Conservation (phyloP, 768 basidiomycete species). For the Peribolospora kevripleyi region DNA sequence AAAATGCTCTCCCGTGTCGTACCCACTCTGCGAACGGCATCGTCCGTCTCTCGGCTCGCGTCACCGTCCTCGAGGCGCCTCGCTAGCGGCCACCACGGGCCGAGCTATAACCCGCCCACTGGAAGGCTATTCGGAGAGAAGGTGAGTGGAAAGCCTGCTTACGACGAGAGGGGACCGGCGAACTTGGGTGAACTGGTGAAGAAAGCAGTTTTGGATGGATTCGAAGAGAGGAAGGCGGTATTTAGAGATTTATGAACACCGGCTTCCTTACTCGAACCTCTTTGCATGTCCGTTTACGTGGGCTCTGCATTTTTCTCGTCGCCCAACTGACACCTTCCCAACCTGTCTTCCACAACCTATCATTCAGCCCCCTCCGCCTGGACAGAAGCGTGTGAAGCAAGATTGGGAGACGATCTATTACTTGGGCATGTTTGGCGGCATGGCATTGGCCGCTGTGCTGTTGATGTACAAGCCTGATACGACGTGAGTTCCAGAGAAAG, state of each 20-base stretch:
- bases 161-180: not conserved
- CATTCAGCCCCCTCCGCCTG: conserved; percentile 3
- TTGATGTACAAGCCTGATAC: conserved; percentile 23
- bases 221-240: not conserved
- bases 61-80: too few relatives aligned
- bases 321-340: conserved; percentile 1
- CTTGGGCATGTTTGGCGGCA: conserved; percentile 20
- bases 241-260: not conserved
- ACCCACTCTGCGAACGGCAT: too few relatives aligned
- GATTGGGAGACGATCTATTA: conserved; percentile 23
- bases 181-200: too few relatives aligned
- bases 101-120: conserved; percentile 17
- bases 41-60: too few relatives aligned
- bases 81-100: too few relatives aligned
- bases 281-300: not conserved
- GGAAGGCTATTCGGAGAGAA: conserved; percentile 22
- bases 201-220: not conserved
- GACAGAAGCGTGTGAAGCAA: conserved; percentile 19
- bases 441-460: conserved; percentile 18
- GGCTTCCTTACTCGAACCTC: conserved; percentile 6
- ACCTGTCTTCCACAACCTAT: not conserved
- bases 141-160: conserved; percentile 10
- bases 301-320: not conserved
- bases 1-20: too few relatives aligned
- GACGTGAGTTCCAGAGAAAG: conserved; percentile 13